phyloP scores from a whole-genome alignment of 2,329 filamentous ascomycete genomes.

The Westerdykella ornata region DNA sequence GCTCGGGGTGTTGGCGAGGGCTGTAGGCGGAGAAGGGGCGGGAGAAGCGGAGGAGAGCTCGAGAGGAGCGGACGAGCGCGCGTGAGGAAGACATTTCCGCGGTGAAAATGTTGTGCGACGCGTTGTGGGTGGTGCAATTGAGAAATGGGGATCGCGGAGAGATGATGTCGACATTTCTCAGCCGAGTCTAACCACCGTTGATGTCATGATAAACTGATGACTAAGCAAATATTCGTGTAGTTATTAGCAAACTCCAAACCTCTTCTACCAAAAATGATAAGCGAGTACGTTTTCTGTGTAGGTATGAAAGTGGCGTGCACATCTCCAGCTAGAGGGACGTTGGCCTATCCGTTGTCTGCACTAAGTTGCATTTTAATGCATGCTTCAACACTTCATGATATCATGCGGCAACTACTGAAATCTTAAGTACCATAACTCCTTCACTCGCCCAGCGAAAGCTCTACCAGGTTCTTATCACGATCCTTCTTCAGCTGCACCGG shows the following conservation, averaged over 20 bases:
- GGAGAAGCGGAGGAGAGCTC: conserved; percentile 35
- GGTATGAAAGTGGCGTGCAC: too few species aligned
- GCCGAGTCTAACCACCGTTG: neutral
- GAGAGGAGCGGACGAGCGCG: conserved; percentile 41
- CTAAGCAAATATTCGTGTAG: neutral
- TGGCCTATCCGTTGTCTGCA: too few species aligned
- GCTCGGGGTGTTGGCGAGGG: conserved; percentile 15
- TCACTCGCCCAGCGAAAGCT: conserved; percentile 9
- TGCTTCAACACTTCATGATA: too few species aligned
- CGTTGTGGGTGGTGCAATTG: neutral
- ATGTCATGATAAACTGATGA: neutral
- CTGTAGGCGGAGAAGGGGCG: conserved; percentile 36
- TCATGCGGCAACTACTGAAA: too few species aligned
- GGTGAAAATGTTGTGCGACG: neutral
- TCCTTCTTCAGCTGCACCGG: conserved; percentile 13
- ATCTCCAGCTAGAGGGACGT: too few species aligned
- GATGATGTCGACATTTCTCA: neutral
- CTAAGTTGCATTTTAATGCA: too few species aligned
- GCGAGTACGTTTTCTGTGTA: too few species aligned
- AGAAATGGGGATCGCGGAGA: neutral
- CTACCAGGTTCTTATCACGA: conserved; percentile 9
- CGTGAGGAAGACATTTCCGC: conserved; percentile 46
- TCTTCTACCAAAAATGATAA: too few species aligned
- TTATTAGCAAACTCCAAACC: too few species aligned
- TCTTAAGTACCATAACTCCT: too few species aligned